Evolutionary conservation across 106 monocot genomes (phyloP), one percentile per base, ranked within the genome.

Genomic region (Hemerocallis citrina): DNA sequence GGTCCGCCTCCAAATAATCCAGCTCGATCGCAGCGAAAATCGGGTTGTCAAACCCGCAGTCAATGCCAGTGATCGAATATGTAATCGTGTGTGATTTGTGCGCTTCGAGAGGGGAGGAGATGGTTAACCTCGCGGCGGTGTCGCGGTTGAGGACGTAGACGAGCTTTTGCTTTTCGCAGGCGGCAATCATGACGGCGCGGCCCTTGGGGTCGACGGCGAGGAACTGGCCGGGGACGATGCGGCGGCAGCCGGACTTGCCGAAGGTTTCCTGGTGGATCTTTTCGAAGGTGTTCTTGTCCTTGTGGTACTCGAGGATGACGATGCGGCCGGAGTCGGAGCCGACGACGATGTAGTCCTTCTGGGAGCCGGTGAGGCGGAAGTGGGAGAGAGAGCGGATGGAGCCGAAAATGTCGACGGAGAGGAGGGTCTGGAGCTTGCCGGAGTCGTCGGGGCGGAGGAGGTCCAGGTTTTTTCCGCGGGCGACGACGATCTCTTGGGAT

Each of bases 211-310:
- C 96, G 19, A 91, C 96, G 13, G 87, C 91, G 16, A 96, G 52
- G 58, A 75, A 85, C 82, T 98, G 87, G 27, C 96, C 96, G 5
- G 96, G 91, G 32, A 98, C 96, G 35, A 91, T 91, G 65, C 96
- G 80, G 48, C 96, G 75, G 81, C 96, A 98, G 7, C 96, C 96
- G 12, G 96, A 98, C 77, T 98, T 98, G 43, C 96, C 96, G 45
- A 98, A 98, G 35, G 96, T 98, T 70, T 98, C 96, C 77, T 98
- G 96, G 54, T 98, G 91, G 36, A 98, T 63, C 70, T 98, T 91
- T 48, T 98, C 81, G 70, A 98, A 91, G 60, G 46, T 25, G 74
- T 81, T 82, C 25, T 43, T 49, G 52, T 84, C 81, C 33, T 67
- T 70, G 69, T 72, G 79, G 72, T 84, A 98, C 69, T 98, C 96